These are phyloP conservation scores for Naganishia sp. DNA, from an alignment of 1,284 basidiomycete genomes.

Conservation along the genomic window DNA sequence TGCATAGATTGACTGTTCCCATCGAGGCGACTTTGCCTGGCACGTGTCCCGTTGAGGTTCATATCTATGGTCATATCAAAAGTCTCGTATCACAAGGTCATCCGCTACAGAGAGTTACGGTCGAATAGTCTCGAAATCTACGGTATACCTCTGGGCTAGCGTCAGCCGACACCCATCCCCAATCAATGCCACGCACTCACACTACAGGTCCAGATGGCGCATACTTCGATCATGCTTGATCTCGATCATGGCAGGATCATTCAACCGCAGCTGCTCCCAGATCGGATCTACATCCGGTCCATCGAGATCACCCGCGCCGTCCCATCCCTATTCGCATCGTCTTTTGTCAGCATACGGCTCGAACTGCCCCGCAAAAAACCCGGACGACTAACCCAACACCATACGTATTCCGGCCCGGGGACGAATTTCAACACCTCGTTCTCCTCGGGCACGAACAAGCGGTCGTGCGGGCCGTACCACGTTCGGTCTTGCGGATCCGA, in stretches of 20 bases:
- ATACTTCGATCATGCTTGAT: conserved; percentile 71
- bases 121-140: too few relatives aligned
- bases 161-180: background rate
- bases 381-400: conserved; percentile 61
- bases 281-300: conserved; percentile 87
- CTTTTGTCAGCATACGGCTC: conserved; percentile 60
- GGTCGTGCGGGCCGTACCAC: conserved; percentile 91
- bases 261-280: conserved; percentile 81
- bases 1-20: conserved; percentile 6
- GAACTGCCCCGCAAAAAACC: background rate
- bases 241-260: conserved; percentile 62
- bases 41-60: background rate
- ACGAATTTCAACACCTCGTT: conserved; percentile 70
- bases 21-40: background rate
- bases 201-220: conserved; percentile 28
- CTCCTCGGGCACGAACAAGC: conserved; percentile 85
- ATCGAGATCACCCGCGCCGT: conserved; percentile 91
- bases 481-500: conserved; percentile 91
- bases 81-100: too few relatives aligned
- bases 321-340: conserved; percentile 92
- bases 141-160: background rate
- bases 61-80: background rate
- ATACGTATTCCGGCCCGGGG: conserved; percentile 70
- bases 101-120: too few relatives aligned
- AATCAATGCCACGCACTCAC: background rate